These are phyloP conservation scores for Penicillium subrubescens DNA, from an alignment of 495 filamentous ascomycete species.

Conservation along the genomic window DNA sequence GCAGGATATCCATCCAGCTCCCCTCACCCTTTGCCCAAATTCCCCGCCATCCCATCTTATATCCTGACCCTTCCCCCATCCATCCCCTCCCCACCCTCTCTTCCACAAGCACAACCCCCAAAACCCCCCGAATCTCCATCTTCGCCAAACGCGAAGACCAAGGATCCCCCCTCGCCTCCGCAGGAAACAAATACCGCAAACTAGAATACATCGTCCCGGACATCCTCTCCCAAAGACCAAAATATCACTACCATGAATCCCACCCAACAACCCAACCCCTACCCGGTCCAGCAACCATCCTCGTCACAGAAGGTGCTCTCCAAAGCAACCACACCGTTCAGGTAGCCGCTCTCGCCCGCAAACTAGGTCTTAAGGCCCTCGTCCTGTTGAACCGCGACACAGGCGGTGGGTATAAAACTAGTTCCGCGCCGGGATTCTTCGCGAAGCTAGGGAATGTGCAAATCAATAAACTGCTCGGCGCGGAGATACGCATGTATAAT, in stretches of 20 bases:
- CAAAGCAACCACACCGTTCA: constrained; percentile 49
- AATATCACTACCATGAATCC: constrained; percentile 25
- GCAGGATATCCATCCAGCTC: constrained; percentile 12
- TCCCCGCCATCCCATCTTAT: constrained; percentile 36
- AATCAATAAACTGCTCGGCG: constrained; percentile 36
- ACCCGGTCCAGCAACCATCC: constrained; percentile 27
- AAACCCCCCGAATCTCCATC: constrained; percentile 25
- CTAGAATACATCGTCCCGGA: constrained; percentile 47
- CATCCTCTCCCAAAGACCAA: constrained; percentile 27
- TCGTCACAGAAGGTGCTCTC: constrained; percentile 45
- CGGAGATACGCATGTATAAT: constrained; percentile 40
- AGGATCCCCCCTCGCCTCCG: constrained; percentile 36
- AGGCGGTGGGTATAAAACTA: constrained; percentile 27
- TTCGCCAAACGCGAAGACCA: constrained; percentile 47
- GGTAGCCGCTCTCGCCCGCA: constrained; percentile 36
- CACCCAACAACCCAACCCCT: constrained; percentile 13
- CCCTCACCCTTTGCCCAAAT: constrained; percentile 33
- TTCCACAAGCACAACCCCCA: constrained; percentile 31
- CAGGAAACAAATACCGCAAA: constrained; percentile 50
- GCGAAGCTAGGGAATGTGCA: constrained; percentile 36
- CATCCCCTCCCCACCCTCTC: constrained; percentile 29
- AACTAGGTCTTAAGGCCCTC: constrained; percentile 30
- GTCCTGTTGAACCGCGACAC: constrained; percentile 35
- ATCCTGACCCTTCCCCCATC: constrained; percentile 38
- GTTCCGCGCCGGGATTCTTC: constrained; percentile 21